A percentile compares a stretch with the other conserved stretches of the same genome.
These are phyloP conservation scores for Lactifluus hygrophoroides DNA, from an alignment of 768 basidiomycete genomes.

Conservation along the genomic window DNA sequence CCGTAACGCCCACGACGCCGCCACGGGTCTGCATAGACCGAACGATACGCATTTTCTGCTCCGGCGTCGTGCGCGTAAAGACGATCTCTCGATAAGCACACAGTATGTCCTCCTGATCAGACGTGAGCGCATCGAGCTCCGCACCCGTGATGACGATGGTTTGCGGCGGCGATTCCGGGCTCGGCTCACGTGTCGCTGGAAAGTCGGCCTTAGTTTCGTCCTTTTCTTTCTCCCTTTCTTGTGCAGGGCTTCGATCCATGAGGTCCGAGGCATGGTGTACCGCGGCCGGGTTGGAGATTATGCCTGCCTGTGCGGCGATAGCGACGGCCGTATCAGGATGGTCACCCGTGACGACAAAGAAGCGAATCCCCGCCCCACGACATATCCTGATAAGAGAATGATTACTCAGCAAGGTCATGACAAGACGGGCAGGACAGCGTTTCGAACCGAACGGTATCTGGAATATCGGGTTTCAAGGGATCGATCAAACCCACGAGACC, in stretches of 20 bases:
- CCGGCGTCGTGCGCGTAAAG: constrained; percentile 54
- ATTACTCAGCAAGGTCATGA: background rate
- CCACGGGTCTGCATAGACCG: constrained; percentile 44
- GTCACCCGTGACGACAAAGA: constrained; percentile 58
- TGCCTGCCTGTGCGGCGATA: constrained; percentile 55
- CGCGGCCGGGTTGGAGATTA: constrained; percentile 33
- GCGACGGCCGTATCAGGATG: constrained; percentile 52
- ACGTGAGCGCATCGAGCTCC: constrained; percentile 22
- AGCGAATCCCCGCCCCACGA: constrained; percentile 49
- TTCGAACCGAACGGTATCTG: constrained; percentile 34
- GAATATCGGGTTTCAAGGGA: constrained; percentile 47
- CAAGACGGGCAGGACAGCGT: constrained; percentile 12
- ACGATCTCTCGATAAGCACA: constrained; percentile 42
- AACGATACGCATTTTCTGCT: constrained; percentile 60
- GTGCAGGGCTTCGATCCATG: constrained; percentile 21
- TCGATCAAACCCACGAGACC: constrained; percentile 55
- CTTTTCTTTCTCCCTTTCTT: constrained; percentile 28
- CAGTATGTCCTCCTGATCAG: constrained; percentile 21
- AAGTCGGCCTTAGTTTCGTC: constrained; percentile 21
- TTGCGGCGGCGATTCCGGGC: no score
- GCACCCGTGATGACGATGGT: constrained; percentile 38
- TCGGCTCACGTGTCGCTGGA: background rate
- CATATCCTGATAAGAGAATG: constrained; percentile 26
- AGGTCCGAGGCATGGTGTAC: constrained; percentile 36
- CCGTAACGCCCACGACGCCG: constrained; percentile 53